A percentile compares a stretch with the other conserved stretches of the same genome.
Conservation (phyloP, 176 grass and related monocot species). For the Zea mays region DNA sequence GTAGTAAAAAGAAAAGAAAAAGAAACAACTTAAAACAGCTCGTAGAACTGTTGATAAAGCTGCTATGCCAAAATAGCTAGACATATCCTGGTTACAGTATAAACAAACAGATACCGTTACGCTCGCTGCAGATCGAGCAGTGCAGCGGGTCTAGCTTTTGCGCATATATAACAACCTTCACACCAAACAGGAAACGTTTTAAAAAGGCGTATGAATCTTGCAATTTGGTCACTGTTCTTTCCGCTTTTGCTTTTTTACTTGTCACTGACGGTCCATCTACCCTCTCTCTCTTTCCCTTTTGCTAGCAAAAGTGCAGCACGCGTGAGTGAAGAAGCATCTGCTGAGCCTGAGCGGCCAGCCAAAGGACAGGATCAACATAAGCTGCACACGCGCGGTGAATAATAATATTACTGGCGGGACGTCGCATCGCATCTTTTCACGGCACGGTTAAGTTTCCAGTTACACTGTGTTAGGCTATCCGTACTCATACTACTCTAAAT, state of each 20-base stretch:
- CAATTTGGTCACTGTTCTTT: not conserved
- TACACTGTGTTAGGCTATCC: not conserved
- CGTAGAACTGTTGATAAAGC: too few relatives aligned
- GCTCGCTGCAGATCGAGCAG: not conserved
- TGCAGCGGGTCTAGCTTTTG: not conserved
- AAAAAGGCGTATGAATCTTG: not conserved
- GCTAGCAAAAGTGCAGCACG: conserved; percentile 33
- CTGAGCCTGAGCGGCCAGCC: not conserved
- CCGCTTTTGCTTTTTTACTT: conserved; percentile 2
- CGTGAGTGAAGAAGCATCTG: conserved; percentile 31
- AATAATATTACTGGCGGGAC: not conserved
- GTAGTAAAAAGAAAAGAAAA: too few relatives aligned
- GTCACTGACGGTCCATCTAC: not conserved
- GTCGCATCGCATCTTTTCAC: not conserved
- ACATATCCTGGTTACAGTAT: conserved; percentile 8
- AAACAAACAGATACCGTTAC: conserved; percentile 47
- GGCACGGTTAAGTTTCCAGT: not conserved
- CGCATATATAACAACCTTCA: too few relatives aligned
- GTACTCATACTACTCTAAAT: too few relatives aligned
- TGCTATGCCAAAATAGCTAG: too few relatives aligned
- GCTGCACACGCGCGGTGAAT: conserved; percentile 38
- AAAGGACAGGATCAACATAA: conserved; percentile 37
- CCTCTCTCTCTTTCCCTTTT: not conserved
- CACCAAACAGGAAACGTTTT: too few relatives aligned
- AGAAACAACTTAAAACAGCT: too few relatives aligned